Conservation (phyloP, 345 rosid species). For the Lagerstroemia speciosa region DNA sequence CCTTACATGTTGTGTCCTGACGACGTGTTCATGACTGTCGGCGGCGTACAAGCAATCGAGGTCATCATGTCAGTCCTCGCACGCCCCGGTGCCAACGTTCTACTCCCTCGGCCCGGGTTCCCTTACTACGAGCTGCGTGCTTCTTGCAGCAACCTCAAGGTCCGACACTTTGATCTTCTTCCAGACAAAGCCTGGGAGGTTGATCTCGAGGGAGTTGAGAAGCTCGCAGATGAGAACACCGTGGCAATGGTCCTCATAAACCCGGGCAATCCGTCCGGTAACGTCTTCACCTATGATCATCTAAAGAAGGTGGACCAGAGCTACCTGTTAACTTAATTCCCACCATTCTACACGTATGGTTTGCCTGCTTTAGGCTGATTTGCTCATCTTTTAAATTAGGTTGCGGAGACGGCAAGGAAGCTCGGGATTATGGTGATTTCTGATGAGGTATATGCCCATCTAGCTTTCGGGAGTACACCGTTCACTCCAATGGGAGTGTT, state of each 20-base stretch:
- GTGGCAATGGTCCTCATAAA: slow-evolving; percentile 25
- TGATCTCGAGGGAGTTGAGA: slow-evolving; percentile 19
- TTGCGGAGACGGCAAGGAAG: slow-evolving; percentile 47
- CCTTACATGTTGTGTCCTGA: slow-evolving; percentile 18
- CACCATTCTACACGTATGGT: too few species aligned
- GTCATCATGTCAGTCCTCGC: slow-evolving; percentile 16
- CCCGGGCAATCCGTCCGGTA: slow-evolving; percentile 54
- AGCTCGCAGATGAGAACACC: slow-evolving; percentile 21
- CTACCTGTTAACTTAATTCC: background rate
- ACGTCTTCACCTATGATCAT: slow-evolving; percentile 34
- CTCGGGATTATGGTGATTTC: slow-evolving; percentile 45
- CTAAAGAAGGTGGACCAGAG: slow-evolving; percentile 23
- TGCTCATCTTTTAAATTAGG: slow-evolving; percentile 9
- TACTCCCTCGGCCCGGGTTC: slow-evolving; percentile 28
- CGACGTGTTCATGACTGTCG: slow-evolving; percentile 22
- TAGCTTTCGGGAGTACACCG: slow-evolving; percentile 37
- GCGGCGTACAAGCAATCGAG: slow-evolving; percentile 26
- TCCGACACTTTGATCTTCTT: slow-evolving; percentile 24
- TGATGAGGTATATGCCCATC: slow-evolving; percentile 48
- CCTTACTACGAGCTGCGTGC: slow-evolving; percentile 19
- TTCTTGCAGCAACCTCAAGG: slow-evolving; percentile 12
- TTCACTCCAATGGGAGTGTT: slow-evolving; percentile 49
- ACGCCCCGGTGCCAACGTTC: slow-evolving; percentile 21
- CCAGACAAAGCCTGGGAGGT: slow-evolving; percentile 33
- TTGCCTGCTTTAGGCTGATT: background rate